Evolutionary conservation across 2,329 filamentous ascomycete genomes (phyloP).

Genomic region (Arachnomyces sp.): DNA sequence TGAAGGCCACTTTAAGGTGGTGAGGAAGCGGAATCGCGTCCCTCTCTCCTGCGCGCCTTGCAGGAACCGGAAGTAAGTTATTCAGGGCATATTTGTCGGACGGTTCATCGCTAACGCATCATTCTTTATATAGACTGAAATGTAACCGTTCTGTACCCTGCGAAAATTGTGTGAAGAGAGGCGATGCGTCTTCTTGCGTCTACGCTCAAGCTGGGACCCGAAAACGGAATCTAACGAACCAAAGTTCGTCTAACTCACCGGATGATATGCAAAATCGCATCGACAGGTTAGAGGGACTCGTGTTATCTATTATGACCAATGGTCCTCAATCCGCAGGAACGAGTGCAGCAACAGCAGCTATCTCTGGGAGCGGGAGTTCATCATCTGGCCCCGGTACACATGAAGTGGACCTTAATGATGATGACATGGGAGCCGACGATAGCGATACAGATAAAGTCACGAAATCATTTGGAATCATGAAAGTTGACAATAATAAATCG

Average conservation of each 20-base stretch:
- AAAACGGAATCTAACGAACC: conserved; percentile 58
- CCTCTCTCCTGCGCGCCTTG: conserved; percentile 89
- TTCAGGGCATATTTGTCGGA: background rate
- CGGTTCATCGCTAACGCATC: background rate
- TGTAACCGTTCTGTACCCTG: conserved; percentile 88
- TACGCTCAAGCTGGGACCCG: conserved; percentile 64
- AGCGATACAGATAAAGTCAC: conserved; percentile 65
- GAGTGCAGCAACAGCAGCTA: conserved; percentile 48
- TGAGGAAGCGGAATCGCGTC: conserved; percentile 85
- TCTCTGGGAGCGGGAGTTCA: conserved; percentile 28
- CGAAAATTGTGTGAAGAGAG: conserved; percentile 89
- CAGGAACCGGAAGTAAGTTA: conserved; percentile 74
- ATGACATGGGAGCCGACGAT: conserved; percentile 48
- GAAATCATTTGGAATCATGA: conserved; percentile 71
- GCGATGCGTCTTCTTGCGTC: conserved; percentile 70
- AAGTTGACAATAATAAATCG: conserved; percentile 70
- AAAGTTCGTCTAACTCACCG: conserved; percentile 55
- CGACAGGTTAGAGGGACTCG: conserved; percentile 84
- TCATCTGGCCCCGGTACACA: conserved; percentile 31
- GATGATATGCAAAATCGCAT: conserved; percentile 99
- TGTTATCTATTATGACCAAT: conserved; percentile 89
- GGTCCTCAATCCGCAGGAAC: conserved; percentile 57
- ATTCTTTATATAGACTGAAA: conserved; percentile 55
- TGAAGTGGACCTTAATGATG: conserved; percentile 24
- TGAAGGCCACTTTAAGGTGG: conserved; percentile 77